phyloP scores from a whole-genome alignment of 305 asterid genomes.

The Fraxinus latifolia region DNA sequence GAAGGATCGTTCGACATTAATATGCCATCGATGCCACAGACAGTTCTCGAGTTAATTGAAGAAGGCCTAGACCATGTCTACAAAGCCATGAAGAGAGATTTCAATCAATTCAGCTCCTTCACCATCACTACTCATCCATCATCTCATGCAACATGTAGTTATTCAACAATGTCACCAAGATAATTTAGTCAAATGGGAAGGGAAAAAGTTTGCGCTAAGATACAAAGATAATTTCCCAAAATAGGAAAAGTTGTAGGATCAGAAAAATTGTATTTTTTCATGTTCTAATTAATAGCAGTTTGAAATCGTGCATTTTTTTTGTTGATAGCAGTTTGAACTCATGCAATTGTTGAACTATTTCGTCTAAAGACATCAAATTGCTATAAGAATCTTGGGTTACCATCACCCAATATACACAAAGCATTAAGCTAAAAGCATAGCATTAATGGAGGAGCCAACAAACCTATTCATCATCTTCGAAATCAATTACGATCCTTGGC shows the following conservation, averaged over 20 bases:
- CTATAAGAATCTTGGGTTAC: background rate
- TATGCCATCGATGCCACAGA: conserved; percentile 77
- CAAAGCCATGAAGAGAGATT: conserved; percentile 80
- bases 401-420: background rate
- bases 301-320: background rate
- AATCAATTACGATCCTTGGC: conserved; percentile 61
- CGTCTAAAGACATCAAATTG: background rate
- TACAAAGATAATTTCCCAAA: background rate
- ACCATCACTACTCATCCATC: conserved; percentile 53
- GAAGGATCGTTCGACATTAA: conserved; percentile 67
- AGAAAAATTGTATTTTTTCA: background rate
- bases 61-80: conserved; percentile 84
- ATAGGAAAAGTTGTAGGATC: background rate
- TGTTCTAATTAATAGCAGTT: background rate
- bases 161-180: conserved; percentile 84
- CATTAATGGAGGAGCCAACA: background rate
- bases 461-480: conserved; percentile 63
- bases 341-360: background rate
- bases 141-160: conserved; percentile 77
- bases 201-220: too few relatives aligned
- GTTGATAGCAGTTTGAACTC: too few relatives aligned
- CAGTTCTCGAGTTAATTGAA: conserved; percentile 71
- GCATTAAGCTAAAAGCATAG: background rate
- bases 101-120: conserved; percentile 63
- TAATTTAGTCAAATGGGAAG: conserved; percentile 10